Evolutionary conservation across 176 grass and related monocot species (phyloP).

Genomic region (maize (Zea mays)): Zm-B73-REFERENCE-NAM-5.0 NC_050104.1:152702001-152702500

Average conservation of each 20-base stretch:
- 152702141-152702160: constrained; percentile 34
- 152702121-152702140: constrained; percentile 35
- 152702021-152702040: constrained; percentile 30
- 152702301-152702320: not conserved
- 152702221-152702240: no score
- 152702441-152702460: no score
- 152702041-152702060: constrained; percentile 23
- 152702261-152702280: no score
- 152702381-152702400: no score
- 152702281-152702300: not conserved
- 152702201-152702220: not conserved
- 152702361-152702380: no score
- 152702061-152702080: constrained; percentile 33
- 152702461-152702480: no score
- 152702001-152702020: constrained; percentile 16
- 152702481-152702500: no score
- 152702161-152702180: not conserved
- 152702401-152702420: no score
- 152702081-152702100: constrained; percentile 2
- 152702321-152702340: no score
- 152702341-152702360: no score
- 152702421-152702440: no score
- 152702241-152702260: not conserved
- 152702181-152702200: constrained; percentile 1
- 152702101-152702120: constrained; percentile 1